These are phyloP conservation scores for Diaporthe vaccinii DNA, from an alignment of 2,329 filamentous ascomycete genomes.

Conservation along the genomic window DNA sequence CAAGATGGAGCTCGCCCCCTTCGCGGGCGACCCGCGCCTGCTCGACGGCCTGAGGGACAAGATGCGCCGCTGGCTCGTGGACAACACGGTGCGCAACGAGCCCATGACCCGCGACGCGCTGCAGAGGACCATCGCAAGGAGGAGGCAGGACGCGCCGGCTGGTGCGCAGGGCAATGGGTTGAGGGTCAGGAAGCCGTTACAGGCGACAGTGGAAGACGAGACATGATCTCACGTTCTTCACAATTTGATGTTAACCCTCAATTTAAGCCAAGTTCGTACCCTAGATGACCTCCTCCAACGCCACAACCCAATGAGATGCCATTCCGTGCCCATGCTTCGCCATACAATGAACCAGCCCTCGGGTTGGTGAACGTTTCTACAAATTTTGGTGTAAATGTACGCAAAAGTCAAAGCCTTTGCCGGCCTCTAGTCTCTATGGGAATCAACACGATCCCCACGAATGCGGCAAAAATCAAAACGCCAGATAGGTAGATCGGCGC, in stretches of 20 bases:
- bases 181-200: slow-evolving; percentile 29
- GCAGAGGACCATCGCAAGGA: slow-evolving; percentile 73
- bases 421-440: slow-evolving; percentile 74
- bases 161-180: slow-evolving; percentile 67
- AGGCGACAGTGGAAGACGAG: slow-evolving; percentile 24
- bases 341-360: neutral
- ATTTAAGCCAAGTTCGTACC: neutral
- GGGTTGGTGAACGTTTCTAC: neutral
- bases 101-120: slow-evolving; percentile 87
- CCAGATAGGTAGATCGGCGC: slow-evolving; percentile 71
- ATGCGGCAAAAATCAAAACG: slow-evolving; percentile 69
- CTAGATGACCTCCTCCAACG: neutral
- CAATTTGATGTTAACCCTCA: neutral
- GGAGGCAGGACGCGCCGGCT: slow-evolving; percentile 72
- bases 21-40: slow-evolving; percentile 77
- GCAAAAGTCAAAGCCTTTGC: slow-evolving; percentile 63
- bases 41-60: slow-evolving; percentile 75
- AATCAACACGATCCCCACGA: slow-evolving; percentile 71
- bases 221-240: neutral
- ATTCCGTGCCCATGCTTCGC: neutral
- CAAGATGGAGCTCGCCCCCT: slow-evolving; percentile 85
- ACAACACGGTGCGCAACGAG: slow-evolving; percentile 85
- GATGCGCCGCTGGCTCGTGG: slow-evolving; percentile 88
- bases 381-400: neutral
- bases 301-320: neutral